Evolutionary conservation across 2,329 filamentous ascomycete species (phyloP).

Genomic region (Rhytidhysteron rufulum): DNA sequence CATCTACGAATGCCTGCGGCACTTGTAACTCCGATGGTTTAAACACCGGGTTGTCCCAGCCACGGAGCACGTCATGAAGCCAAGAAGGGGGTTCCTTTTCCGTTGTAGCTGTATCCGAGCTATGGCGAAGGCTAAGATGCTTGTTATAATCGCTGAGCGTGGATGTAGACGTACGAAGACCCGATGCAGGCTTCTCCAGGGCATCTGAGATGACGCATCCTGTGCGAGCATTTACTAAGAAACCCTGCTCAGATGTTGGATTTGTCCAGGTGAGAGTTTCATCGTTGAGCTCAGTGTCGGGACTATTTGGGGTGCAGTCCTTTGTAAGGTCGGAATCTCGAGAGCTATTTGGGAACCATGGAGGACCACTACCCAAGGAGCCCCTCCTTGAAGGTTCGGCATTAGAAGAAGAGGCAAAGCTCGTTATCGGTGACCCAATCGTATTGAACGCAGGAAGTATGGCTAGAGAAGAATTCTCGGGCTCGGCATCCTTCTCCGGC

Average conservation of each 20-base stretch:
- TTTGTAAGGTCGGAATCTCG: neutral
- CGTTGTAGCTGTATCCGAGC: slow-evolving; percentile 5
- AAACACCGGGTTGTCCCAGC: slow-evolving; percentile 78
- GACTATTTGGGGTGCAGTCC: neutral
- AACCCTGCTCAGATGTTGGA: slow-evolving; percentile 52
- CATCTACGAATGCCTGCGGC: slow-evolving; percentile 29
- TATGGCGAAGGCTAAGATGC: slow-evolving; percentile 28
- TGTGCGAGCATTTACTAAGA: slow-evolving; percentile 54
- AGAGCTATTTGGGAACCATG: neutral
- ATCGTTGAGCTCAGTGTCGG: slow-evolving; percentile 17
- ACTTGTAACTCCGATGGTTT: slow-evolving; percentile 45
- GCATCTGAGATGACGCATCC: slow-evolving; percentile 38
- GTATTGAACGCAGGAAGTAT: neutral
- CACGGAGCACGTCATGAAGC: slow-evolving; percentile 57
- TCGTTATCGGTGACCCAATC: neutral
- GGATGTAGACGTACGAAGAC: slow-evolving; percentile 2
- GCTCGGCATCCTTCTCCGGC: slow-evolving; percentile 3
- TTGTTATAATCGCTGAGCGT: slow-evolving; percentile 21
- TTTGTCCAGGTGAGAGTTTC: slow-evolving; percentile 57
- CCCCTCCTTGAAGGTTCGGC: slow-evolving; percentile 10
- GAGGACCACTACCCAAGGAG: slow-evolving; percentile 4
- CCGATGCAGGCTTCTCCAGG: slow-evolving; percentile 11
- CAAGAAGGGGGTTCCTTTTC: slow-evolving; percentile 39
- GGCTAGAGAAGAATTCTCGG: neutral
- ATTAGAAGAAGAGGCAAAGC: too few species aligned